Evolutionary conservation across 352 stramenopile genomes (phyloP), one percentile per base, ranked within the genome.

Genomic region (Globisporangium emineosum): DNA sequence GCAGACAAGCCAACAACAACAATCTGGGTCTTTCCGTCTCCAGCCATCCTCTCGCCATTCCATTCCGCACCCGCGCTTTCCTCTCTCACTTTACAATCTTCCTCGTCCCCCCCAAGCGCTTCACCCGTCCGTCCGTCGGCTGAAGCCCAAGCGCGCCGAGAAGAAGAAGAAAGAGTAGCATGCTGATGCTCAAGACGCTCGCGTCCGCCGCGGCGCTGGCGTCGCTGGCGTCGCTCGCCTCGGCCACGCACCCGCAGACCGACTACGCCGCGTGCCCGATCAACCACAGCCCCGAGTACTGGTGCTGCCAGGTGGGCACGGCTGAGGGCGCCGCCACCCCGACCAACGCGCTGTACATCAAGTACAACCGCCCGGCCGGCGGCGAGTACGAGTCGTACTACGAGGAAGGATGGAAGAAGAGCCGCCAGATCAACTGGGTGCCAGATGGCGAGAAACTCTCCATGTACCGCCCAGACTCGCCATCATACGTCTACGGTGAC

Each of bases 391-490:
- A 66, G 43, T 75, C 65, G 33, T 83, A 81, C 65, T 89, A 89
- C 72, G 71, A 86, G 49, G 77, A 91, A 65, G 83, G 83, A 32
- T 91, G 83, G 83, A 64, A 68, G 5, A 81, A 85, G 68, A 73
- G 68, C 52, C 78, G 83, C 51, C 79, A 86, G 67, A 75, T 91
- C 63, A 81, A 90, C 72, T 91, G 73, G 70, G 72, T 76, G 56
- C 69, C 70, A 1, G 54, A 70, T 8, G 62, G 72, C 60, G 42
- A 65, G 27, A n/a, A 83, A 49, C 61, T 90, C 51, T 88, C 78
- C 25, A 75, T 85, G 68, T 91, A 90, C 65, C 65, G 69, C 10
- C 80, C 82, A 3, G 70, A 76, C 67, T 69, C 82, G n/a, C 80
- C 80, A 8, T 73, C 60, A 59, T 90, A 83, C 70, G 64, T 76